Percentiles rank a stretch among this genome's conserved stretches.
Conservation (phyloP, 2,329 filamentous ascomycete species). For the Colletotrichum lentis region DNA sequence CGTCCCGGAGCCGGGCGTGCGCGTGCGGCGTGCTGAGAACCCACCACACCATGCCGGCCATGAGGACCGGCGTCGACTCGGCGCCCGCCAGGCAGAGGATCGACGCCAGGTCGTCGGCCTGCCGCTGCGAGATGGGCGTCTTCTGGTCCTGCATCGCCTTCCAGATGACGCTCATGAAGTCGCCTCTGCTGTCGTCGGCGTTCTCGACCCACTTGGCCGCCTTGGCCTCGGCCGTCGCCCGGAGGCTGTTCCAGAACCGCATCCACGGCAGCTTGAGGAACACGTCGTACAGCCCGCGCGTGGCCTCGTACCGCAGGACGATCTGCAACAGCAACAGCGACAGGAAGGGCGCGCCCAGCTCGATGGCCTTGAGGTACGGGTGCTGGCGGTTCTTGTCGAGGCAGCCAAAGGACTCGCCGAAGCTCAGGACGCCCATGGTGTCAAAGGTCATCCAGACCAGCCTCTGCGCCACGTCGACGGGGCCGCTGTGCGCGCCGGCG, state of each 20-base stretch:
- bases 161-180: slow-evolving; percentile 6
- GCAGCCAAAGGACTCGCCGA: neutral
- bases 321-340: neutral
- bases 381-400: neutral
- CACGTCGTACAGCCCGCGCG: neutral
- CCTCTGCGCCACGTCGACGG: neutral
- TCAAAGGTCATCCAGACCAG: slow-evolving; percentile 1
- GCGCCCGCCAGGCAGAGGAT: slow-evolving; percentile 2
- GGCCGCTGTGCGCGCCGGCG: neutral
- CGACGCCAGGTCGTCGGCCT: neutral
- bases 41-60: slow-evolving; percentile 8
- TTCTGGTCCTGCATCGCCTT: neutral
- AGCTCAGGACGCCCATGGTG: slow-evolving; percentile 4
- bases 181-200: neutral
- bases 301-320: neutral
- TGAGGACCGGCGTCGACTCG: neutral
- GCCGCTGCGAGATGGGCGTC: neutral
- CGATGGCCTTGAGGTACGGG: slow-evolving; percentile 1
- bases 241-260: slow-evolving; percentile 3
- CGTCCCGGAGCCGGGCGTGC: neutral
- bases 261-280: slow-evolving; percentile 1
- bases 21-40: neutral
- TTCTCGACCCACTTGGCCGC: neutral
- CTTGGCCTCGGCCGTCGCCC: neutral
- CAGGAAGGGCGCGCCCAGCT: neutral